Evolutionary conservation across 495 filamentous ascomycete genomes (phyloP).

Genomic region (Trichocladium uniseriatum): DNA sequence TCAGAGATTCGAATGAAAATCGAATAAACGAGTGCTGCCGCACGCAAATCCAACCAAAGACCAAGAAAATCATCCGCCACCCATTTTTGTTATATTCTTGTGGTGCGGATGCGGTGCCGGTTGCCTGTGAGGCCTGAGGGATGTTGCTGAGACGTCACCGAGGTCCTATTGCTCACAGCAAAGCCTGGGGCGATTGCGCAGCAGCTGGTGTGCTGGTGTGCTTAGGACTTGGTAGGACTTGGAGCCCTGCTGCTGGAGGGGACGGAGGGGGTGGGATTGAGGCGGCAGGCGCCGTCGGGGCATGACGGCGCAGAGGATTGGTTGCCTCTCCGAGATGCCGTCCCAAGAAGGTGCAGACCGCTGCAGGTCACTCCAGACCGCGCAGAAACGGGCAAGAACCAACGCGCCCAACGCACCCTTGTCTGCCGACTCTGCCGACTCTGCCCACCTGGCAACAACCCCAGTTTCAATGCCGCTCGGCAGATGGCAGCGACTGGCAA

Average conservation of each 20-base stretch:
- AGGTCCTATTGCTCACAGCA: slow-evolving; percentile 15
- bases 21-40: slow-evolving; percentile 6
- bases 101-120: neutral
- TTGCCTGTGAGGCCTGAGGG: slow-evolving; percentile 9
- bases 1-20: neutral
- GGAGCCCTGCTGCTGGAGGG: neutral
- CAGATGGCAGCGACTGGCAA: slow-evolving; percentile 8
- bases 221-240: slow-evolving; percentile 22
- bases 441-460: no score
- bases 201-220: slow-evolving; percentile 1
- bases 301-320: slow-evolving; percentile 13
- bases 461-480: no score
- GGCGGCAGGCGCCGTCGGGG: slow-evolving; percentile 14
- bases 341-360: neutral
- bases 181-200: neutral
- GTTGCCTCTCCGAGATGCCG: slow-evolving; percentile 18
- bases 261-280: neutral
- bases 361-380: neutral
- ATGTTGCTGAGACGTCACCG: slow-evolving; percentile 14
- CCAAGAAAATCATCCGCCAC: slow-evolving; percentile 24
- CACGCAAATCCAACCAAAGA: slow-evolving; percentile 7
- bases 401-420: neutral
- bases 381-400: neutral
- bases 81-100: slow-evolving; percentile 28
- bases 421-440: no score